Conservation (phyloP, 1,284 basidiomycete species). For the Marasmius fiardii region DNA sequence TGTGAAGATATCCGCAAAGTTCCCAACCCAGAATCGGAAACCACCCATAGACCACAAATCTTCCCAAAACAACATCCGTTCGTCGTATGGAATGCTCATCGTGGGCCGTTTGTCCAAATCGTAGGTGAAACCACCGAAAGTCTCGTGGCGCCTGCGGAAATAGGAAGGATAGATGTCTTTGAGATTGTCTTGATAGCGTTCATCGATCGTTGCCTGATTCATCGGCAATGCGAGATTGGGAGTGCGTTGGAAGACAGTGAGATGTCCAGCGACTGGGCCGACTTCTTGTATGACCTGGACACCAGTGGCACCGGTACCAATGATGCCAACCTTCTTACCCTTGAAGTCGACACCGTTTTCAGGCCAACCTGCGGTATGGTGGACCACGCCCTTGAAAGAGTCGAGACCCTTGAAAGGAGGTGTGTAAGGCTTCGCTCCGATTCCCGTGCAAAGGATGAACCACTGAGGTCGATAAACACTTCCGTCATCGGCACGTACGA, state of each 20-base stretch:
- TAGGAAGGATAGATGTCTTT: constrained; percentile 20
- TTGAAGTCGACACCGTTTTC: constrained; percentile 18
- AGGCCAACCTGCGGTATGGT: constrained; percentile 23
- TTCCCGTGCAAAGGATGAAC: constrained; percentile 13
- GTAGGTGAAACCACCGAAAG: constrained; percentile 20
- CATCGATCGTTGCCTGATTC: constrained; percentile 17
- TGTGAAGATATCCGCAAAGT: constrained; percentile 16
- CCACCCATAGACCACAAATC: constrained; percentile 22
- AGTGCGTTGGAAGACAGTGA: constrained; percentile 28
- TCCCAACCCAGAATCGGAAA: constrained; percentile 20
- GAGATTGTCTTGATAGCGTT: constrained; percentile 14
- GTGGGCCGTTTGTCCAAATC: constrained; percentile 10
- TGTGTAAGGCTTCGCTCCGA: constrained; percentile 21
- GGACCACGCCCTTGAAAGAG: constrained; percentile 21
- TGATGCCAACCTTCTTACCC: constrained; percentile 22
- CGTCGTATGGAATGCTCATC: constrained; percentile 18
- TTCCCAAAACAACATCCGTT: constrained; percentile 18
- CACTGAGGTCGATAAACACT: constrained; percentile 4
- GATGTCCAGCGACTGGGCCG: constrained; percentile 18
- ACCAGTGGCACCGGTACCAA: constrained; percentile 25
- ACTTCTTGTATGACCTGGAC: constrained; percentile 25
- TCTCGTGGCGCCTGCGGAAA: constrained; percentile 20
- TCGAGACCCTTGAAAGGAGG: constrained; percentile 21
- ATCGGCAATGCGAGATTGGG: constrained; percentile 23
- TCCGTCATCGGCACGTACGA: constrained; percentile 8